A percentile compares a stretch with the other conserved stretches of the same genome.
Conservation (phyloP, 768 basidiomycete genomes). For the Infundibulicybe gibba region DNA sequence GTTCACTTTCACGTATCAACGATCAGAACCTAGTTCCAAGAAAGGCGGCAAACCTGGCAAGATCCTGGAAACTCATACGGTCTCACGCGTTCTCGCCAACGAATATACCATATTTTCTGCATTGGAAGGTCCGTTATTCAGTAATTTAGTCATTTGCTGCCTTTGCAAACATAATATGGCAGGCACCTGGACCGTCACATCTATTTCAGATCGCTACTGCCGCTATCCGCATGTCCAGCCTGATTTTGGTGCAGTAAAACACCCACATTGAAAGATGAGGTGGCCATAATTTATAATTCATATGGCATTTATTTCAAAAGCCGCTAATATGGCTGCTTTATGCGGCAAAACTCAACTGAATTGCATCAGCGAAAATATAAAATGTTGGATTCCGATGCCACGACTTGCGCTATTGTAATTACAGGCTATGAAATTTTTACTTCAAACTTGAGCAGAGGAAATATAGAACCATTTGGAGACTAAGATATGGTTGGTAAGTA, state of each 20-base stretch:
- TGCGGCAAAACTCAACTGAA: not conserved
- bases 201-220: conserved; percentile 87
- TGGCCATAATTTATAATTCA: conserved; percentile 11
- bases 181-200: conserved; percentile 93
- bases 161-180: conserved; percentile 6
- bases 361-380: no score
- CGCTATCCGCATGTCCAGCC: conserved; percentile 78
- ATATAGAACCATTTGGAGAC: conserved; percentile 96
- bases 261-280: conserved; percentile 17
- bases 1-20: conserved; percentile 94
- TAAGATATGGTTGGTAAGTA: conserved; percentile 18
- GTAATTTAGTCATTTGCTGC: not conserved
- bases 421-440: not conserved
- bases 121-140: conserved; percentile 65
- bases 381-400: not conserved
- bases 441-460: conserved; percentile 80
- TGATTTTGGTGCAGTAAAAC: conserved; percentile 36
- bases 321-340: not conserved
- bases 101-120: conserved; percentile 93
- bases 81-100: conserved; percentile 67
- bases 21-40: conserved; percentile 65
- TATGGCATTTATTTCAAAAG: not conserved
- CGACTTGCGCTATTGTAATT: not conserved
- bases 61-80: conserved; percentile 90
- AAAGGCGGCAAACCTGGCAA: conserved; percentile 71